Conservation (phyloP, 1,139 yeast species). For the Yamadazyma oceani region DNA sequence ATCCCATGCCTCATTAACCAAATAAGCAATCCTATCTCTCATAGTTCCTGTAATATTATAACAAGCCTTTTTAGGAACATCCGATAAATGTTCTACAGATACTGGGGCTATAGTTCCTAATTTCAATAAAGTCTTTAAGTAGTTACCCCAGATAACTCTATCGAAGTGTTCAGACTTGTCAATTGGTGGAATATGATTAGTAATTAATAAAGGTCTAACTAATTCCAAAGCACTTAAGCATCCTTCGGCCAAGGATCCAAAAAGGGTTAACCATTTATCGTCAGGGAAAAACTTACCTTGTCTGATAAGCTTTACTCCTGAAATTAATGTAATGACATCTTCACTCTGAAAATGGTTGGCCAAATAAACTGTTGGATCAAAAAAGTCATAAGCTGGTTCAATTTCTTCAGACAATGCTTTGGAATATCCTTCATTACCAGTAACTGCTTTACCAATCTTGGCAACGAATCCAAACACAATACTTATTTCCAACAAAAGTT, state of each 20-base stretch:
- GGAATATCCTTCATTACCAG: constrained; percentile 45
- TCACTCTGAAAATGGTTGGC: constrained; percentile 37
- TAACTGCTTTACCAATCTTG: constrained; percentile 48
- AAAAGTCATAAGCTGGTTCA: constrained; percentile 28
- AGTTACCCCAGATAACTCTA: constrained; percentile 64
- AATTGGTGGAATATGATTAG: constrained; percentile 56
- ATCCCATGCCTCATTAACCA: constrained; percentile 70
- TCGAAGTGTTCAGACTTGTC: constrained; percentile 50
- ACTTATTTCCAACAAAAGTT: constrained; percentile 68
- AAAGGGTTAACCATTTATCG: constrained; percentile 68
- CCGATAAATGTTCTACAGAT: constrained; percentile 62
- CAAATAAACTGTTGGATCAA: constrained; percentile 32
- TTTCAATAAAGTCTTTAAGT: constrained; percentile 56
- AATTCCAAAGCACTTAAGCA: constrained; percentile 58
- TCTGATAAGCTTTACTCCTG: constrained; percentile 58
- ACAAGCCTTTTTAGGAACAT: constrained; percentile 74
- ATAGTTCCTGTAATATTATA: constrained; percentile 62
- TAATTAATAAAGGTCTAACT: constrained; percentile 54
- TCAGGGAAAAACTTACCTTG: constrained; percentile 65
- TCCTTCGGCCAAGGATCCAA: constrained; percentile 62
- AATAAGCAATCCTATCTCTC: constrained; percentile 56
- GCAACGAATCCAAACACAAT: constrained; percentile 58
- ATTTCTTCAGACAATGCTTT: constrained; percentile 28
- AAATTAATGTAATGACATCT: constrained; percentile 47
- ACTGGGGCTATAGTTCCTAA: constrained; percentile 57